These are phyloP conservation scores for Colletotrichum filicis DNA, from an alignment of 2,329 filamentous ascomycete genomes.

Conservation along the genomic window DNA sequence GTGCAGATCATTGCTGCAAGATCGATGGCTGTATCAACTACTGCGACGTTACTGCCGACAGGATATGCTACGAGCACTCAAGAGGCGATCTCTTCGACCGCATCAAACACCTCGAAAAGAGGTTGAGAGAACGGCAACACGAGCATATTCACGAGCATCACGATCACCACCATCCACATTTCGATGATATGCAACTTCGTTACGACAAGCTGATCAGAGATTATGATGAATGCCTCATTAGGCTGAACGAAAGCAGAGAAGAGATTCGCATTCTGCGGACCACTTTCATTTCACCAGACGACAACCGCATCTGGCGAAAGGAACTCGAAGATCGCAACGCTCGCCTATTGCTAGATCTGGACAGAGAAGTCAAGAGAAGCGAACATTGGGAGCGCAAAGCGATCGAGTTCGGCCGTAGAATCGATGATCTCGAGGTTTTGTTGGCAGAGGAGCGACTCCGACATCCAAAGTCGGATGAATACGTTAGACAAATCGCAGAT, in stretches of 20 bases:
- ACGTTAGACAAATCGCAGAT: constrained; percentile 25
- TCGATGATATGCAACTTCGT: constrained; percentile 19
- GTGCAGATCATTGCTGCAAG: constrained; percentile 30
- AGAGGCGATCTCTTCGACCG: constrained; percentile 13
- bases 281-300: constrained; percentile 21
- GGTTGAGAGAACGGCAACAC: not conserved
- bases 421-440: constrained; percentile 24
- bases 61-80: constrained; percentile 29
- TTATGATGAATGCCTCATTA: constrained; percentile 11
- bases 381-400: constrained; percentile 97
- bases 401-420: constrained; percentile 11
- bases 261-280: constrained; percentile 18
- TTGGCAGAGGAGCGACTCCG: constrained; percentile 23
- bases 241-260: constrained; percentile 14
- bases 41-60: constrained; percentile 17
- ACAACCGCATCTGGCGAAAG: constrained; percentile 23
- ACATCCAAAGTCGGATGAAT: constrained; percentile 7
- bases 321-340: constrained; percentile 25
- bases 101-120: constrained; percentile 25
- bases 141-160: not conserved
- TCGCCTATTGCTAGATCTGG: constrained; percentile 73
- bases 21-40: constrained; percentile 27
- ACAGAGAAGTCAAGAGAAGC: constrained; percentile 92
- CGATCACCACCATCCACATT: not conserved
- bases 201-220: constrained; percentile 25